phyloP scores from a whole-genome alignment of 352 stramenopile species.

The Aphanomyces cochlioides region DNA sequence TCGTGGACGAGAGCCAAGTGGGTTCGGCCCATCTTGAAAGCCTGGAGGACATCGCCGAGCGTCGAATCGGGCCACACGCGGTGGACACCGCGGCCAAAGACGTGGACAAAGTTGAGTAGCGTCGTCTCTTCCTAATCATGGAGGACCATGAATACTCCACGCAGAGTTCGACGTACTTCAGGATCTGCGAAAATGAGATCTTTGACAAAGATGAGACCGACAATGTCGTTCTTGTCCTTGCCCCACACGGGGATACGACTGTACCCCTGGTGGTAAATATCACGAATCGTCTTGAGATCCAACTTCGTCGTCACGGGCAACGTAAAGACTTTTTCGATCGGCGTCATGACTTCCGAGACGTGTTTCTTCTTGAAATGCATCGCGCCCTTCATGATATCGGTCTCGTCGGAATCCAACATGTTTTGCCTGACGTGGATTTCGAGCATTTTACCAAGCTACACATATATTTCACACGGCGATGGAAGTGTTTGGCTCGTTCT shows the following conservation, averaged over 20 bases:
- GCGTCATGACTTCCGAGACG: slow-evolving; percentile 91
- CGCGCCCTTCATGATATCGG: slow-evolving; percentile 92
- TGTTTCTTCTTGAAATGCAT: slow-evolving; percentile 73
- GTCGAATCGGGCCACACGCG: slow-evolving; percentile 65
- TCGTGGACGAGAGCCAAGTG: slow-evolving; percentile 74
- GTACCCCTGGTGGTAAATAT: slow-evolving; percentile 89
- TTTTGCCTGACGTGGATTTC: slow-evolving; percentile 94
- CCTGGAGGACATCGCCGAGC: slow-evolving; percentile 62
- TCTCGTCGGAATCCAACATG: slow-evolving; percentile 90
- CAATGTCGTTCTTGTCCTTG: slow-evolving; percentile 94
- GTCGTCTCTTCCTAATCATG: slow-evolving; percentile 42
- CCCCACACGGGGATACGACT: slow-evolving; percentile 94
- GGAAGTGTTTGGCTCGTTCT: not conserved
- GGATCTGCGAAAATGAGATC: slow-evolving; percentile 85
- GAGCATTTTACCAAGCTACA: slow-evolving; percentile 94
- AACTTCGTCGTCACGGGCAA: slow-evolving; percentile 47
- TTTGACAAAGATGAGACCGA: slow-evolving; percentile 95
- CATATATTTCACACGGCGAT: not conserved
- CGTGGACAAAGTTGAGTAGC: slow-evolving; percentile 89
- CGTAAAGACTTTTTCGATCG: slow-evolving; percentile 60
- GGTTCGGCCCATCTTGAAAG: slow-evolving; percentile 70
- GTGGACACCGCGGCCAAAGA: slow-evolving; percentile 66
- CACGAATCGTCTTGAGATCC: slow-evolving; percentile 55
- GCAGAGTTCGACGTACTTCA: slow-evolving; percentile 30
- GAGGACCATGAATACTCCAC: not conserved